Percentiles rank a stretch among this genome's conserved stretches.
Conservation (phyloP, 2,329 filamentous ascomycete species). For the Sporothrix luriei region DNA sequence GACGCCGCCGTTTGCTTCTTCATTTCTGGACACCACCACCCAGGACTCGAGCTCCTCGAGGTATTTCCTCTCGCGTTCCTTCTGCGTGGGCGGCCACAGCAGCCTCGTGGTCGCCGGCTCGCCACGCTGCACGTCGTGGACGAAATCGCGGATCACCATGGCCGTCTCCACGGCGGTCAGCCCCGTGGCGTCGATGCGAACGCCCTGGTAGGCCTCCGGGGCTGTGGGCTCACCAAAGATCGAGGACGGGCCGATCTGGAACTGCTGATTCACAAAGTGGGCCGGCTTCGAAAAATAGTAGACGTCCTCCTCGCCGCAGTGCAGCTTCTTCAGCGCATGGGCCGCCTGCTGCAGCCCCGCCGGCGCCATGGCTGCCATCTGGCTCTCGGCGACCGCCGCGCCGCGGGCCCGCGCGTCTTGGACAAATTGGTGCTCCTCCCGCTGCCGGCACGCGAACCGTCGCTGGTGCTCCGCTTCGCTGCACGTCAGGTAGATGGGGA, state of each 20-base stretch:
- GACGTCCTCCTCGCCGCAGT: not conserved
- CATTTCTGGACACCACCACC: not conserved
- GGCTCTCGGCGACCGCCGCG: not conserved
- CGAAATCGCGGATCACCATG: not conserved
- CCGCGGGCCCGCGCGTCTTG: not conserved
- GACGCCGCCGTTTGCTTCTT: not conserved
- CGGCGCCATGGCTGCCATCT: not conserved
- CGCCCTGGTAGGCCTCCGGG: not conserved
- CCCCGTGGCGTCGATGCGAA: conserved; percentile 24
- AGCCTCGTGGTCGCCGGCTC: not conserved
- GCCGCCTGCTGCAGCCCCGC: not conserved
- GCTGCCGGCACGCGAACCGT: conserved; percentile 8
- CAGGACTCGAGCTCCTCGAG: not conserved
- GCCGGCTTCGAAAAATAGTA: not conserved
- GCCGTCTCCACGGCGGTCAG: conserved; percentile 19
- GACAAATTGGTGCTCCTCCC: not conserved
- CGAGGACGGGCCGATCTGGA: not conserved
- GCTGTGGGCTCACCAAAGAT: too few relatives aligned
- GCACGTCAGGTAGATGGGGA: conserved; percentile 32
- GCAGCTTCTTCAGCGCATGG: not conserved
- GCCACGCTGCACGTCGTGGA: conserved; percentile 27
- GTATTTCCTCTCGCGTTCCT: not conserved
- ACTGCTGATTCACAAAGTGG: not conserved
- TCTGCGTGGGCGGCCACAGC: not conserved
- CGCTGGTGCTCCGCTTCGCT: not conserved